These are phyloP conservation scores for Phytophthora sojae DNA, from an alignment of 352 stramenopile genomes.

Conservation along the genomic window DNA sequence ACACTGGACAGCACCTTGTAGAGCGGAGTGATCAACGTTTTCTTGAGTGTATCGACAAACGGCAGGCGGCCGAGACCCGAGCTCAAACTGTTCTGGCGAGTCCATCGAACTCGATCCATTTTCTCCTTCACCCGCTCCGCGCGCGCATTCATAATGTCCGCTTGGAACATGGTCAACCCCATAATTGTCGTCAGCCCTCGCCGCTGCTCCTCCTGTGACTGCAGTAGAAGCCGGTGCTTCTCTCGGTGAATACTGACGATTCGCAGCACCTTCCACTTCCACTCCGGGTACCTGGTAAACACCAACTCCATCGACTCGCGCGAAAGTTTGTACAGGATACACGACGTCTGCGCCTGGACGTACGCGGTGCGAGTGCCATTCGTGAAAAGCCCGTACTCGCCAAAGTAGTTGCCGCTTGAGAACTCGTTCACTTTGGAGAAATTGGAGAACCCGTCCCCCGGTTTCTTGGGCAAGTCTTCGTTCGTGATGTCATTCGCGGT, in stretches of 20 bases:
- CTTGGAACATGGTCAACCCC: constrained; percentile 12
- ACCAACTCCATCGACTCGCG: constrained; percentile 69
- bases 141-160: constrained; percentile 39
- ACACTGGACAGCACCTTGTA: constrained; percentile 13
- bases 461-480: not conserved
- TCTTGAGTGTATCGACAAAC: not conserved
- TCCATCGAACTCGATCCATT: not conserved
- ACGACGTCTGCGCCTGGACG: constrained; percentile 58
- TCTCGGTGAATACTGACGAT: constrained; percentile 69
- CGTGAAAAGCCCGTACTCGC: constrained; percentile 65
- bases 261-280: constrained; percentile 72
- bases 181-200: not conserved
- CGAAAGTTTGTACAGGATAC: constrained; percentile 69
- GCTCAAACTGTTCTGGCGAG: not conserved
- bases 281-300: constrained; percentile 69
- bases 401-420: constrained; percentile 60
- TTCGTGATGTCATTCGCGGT: not conserved
- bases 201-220: constrained; percentile 16
- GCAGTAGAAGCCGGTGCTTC: constrained; percentile 39
- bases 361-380: constrained; percentile 55
- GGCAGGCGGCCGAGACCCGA: not conserved
- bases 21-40: not conserved
- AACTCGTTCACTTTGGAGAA: constrained; percentile 59
- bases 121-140: not conserved
- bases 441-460: too few relatives aligned